Evolutionary conservation across 78 protist genomes (phyloP), one percentile per base, ranked within the genome.

Genomic region (Emiliania huxleyi): DNA sequence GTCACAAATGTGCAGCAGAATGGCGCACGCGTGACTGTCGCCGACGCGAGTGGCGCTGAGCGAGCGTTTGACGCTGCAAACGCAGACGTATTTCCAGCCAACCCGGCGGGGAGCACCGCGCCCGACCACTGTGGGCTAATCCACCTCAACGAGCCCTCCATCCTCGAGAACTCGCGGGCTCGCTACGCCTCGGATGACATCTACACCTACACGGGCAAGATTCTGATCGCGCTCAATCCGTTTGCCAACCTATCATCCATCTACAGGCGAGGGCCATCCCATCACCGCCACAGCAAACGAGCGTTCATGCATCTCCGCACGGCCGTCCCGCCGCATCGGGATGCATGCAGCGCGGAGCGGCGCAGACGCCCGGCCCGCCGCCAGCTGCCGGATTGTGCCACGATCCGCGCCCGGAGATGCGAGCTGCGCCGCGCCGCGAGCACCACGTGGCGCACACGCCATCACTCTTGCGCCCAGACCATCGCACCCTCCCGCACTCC

Each of bases 221-320:
- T 79, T 37, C 87, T 79, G 40, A 42, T 79, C 46, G 87, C 87
- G 12, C 49, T 79, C 49, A 79, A 79, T 33, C 87, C 87, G 22
- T 79, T 37, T 37, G 48, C 22, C 73, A 35, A 73, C 19, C 45
- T 73, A 6, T 23, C 37, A 15, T 26, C 75, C n/a, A 62, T 62
- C 23, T 62, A 62, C 75, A 52, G 62, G 62, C 15, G 62, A n/a
- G n/a, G n/a, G n/a, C n/a, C n/a, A n/a, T n/a, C n/a, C n/a, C n/a
- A n/a, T n/a, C n/a, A n/a, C n/a, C n/a, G n/a, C n/a, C n/a, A n/a
- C n/a, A n/a, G n/a, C n/a, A n/a, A n/a, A n/a, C n/a, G n/a, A n/a
- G n/a, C n/a, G n/a, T n/a, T n/a, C n/a, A n/a, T n/a, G n/a, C n/a
- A n/a, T n/a, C n/a, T n/a, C n/a, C n/a, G n/a, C n/a, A n/a, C n/a